These are phyloP conservation scores for Geosmithia flava DNA, from an alignment of 2,329 filamentous ascomycete genomes.

Conservation along the genomic window DNA sequence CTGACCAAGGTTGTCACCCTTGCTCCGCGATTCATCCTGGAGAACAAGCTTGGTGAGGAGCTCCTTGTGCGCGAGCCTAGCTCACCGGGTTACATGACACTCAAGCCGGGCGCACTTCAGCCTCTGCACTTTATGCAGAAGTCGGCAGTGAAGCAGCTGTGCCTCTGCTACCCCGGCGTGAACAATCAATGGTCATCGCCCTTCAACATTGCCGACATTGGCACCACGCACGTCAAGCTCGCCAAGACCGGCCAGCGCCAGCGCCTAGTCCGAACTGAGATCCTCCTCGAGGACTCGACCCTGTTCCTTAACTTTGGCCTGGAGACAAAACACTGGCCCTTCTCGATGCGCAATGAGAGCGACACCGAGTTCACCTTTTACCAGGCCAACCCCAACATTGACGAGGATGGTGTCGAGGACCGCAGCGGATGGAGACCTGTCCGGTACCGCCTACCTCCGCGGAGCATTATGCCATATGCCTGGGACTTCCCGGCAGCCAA, in stretches of 20 bases:
- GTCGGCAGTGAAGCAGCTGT: conserved; percentile 74
- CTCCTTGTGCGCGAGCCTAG: conserved; percentile 85
- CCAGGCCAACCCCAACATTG: conserved; percentile 84
- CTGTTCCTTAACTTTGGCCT: conserved; percentile 85
- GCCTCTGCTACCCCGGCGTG: conserved; percentile 82
- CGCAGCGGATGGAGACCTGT: conserved; percentile 85
- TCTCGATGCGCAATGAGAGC: conserved; percentile 97
- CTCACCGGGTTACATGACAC: conserved; percentile 70
- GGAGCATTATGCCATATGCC: conserved; percentile 98
- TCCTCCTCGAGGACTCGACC: conserved; percentile 85
- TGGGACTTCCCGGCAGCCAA: conserved; percentile 99
- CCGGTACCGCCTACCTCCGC: conserved; percentile 77
- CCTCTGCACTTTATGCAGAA: conserved; percentile 86
- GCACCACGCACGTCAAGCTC: conserved; percentile 86
- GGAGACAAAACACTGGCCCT: conserved; percentile 94
- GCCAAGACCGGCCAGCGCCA: conserved; percentile 85
- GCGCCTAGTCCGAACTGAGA: conserved; percentile 73
- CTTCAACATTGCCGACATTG: conserved; percentile 93
- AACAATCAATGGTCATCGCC: conserved; percentile 97
- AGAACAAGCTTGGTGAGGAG: conserved; percentile 84
- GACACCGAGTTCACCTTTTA: conserved; percentile 95
- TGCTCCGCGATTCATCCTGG: conserved; percentile 82
- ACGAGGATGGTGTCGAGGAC: conserved; percentile 79
- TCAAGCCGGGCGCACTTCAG: conserved; percentile 67
- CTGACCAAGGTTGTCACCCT: conserved; percentile 92